Conservation (phyloP, 345 rosid genomes). For the Eutrema heterophyllum region DNA sequence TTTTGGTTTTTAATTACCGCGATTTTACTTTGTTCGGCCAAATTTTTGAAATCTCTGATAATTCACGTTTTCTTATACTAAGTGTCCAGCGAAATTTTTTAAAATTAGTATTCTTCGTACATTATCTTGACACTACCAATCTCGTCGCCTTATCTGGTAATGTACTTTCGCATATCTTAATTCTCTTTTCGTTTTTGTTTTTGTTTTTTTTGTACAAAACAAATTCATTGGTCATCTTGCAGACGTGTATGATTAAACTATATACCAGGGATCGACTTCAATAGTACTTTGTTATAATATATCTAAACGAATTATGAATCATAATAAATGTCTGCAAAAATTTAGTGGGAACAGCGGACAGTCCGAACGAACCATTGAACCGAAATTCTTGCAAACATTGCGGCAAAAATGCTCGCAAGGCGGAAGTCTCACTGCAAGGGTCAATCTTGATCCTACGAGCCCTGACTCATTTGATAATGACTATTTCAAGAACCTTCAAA, state of each 20-base stretch:
- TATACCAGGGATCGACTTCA: background rate
- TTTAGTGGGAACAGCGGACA: slow-evolving; percentile 29
- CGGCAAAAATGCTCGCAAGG: slow-evolving; percentile 41
- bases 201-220: no score
- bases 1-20: no score
- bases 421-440: slow-evolving; percentile 35
- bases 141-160: slow-evolving; percentile 72
- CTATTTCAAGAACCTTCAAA: slow-evolving; percentile 49
- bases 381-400: slow-evolving; percentile 33
- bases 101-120: slow-evolving; percentile 52
- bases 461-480: slow-evolving; percentile 52
- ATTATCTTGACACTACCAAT: slow-evolving; percentile 58
- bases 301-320: background rate
- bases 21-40: no score
- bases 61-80: no score
- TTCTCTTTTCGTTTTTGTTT: no score
- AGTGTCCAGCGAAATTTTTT: no score
- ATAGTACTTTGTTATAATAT: background rate
- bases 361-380: slow-evolving; percentile 40
- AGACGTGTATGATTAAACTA: background rate
- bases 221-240: background rate
- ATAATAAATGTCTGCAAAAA: slow-evolving; percentile 38
- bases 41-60: no score
- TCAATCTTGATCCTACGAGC: slow-evolving; percentile 41
- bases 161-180: background rate